Percentiles rank a stretch among this genome's conserved stretches.
phyloP scores from a whole-genome alignment of 2,329 filamentous ascomycete genomes.

The Colletotrichum orchidophilum region DNA sequence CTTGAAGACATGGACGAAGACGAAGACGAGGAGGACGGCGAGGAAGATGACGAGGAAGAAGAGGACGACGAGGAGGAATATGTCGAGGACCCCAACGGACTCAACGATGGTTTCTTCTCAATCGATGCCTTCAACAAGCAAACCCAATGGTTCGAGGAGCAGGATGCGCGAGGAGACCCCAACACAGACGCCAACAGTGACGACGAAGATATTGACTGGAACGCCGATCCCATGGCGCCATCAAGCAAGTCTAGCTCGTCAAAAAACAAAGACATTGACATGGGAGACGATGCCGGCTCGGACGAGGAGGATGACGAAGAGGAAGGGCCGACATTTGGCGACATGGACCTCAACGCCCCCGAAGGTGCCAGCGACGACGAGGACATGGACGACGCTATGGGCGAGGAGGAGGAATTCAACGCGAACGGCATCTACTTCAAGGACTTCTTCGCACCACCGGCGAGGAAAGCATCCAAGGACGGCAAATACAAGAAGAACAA shows the following conservation, averaged over 20 bases:
- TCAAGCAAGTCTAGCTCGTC: slow-evolving; percentile 38
- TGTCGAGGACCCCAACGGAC: slow-evolving; percentile 78
- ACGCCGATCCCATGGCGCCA: slow-evolving; percentile 74
- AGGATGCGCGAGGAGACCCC: slow-evolving; percentile 80
- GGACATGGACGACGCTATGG: slow-evolving; percentile 62
- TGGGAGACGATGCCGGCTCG: slow-evolving; percentile 42
- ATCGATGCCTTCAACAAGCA: slow-evolving; percentile 98
- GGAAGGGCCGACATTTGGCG: slow-evolving; percentile 83
- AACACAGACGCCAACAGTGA: slow-evolving; percentile 80
- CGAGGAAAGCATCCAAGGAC: slow-evolving; percentile 69
- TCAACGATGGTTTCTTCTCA: slow-evolving; percentile 98
- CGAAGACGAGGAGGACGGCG: slow-evolving; percentile 44
- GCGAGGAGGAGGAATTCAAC: slow-evolving; percentile 67
- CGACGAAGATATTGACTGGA: slow-evolving; percentile 84
- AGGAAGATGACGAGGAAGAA: slow-evolving; percentile 55
- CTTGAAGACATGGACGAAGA: slow-evolving; percentile 36
- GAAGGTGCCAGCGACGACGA: slow-evolving; percentile 76
- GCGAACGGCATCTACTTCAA: slow-evolving; percentile 91
- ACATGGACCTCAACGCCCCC: slow-evolving; percentile 77
- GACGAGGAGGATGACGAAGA: slow-evolving; percentile 69
- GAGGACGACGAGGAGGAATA: slow-evolving; percentile 65
- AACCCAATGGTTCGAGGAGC: slow-evolving; percentile 87
- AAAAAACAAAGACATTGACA: slow-evolving; percentile 40
- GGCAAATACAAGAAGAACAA: slow-evolving; percentile 50
- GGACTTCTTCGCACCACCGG: slow-evolving; percentile 91